Conservation (phyloP, 352 stramenopile species). For the Globisporangium cederbergense region DNA sequence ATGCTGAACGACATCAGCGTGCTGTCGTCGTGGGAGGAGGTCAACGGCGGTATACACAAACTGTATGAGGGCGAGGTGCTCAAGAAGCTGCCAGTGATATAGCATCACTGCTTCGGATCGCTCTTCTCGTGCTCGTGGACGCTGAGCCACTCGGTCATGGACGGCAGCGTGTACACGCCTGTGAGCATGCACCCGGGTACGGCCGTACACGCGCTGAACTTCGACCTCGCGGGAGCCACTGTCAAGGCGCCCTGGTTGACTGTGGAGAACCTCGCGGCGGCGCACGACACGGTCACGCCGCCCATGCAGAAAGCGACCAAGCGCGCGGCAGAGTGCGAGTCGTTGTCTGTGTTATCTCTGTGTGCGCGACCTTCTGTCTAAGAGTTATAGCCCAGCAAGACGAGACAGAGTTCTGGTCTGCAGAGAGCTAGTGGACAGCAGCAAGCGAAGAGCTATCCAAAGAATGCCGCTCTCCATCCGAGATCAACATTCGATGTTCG, state of each 20-base stretch:
- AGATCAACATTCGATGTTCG: no score
- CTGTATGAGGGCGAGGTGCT: slow-evolving; percentile 96
- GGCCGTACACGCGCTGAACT: slow-evolving; percentile 63
- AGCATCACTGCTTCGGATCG: slow-evolving; percentile 97
- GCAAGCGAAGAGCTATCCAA: not conserved
- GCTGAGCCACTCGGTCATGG: slow-evolving; percentile 45
- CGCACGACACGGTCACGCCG: slow-evolving; percentile 51
- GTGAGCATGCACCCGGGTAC: slow-evolving; percentile 45
- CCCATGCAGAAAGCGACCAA: slow-evolving; percentile 21
- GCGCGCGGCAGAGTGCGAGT: slow-evolving; percentile 4
- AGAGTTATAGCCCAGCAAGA: not conserved
- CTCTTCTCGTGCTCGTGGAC: slow-evolving; percentile 87
- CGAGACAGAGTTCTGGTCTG: not conserved
- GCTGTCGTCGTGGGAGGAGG: slow-evolving; percentile 89
- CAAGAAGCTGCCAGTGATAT: slow-evolving; percentile 97
- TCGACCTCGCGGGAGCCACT: slow-evolving; percentile 55
- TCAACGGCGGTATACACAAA: slow-evolving; percentile 89
- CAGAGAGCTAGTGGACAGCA: not conserved
- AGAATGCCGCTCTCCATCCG: slow-evolving; percentile 4
- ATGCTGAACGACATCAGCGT: slow-evolving; percentile 94
- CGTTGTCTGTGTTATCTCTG: not conserved
- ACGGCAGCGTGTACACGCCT: slow-evolving; percentile 35
- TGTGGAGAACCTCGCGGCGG: slow-evolving; percentile 44
- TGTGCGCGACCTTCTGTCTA: not conserved
- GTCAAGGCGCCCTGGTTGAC: slow-evolving; percentile 66